Evolutionary conservation across 352 stramenopile genomes (phyloP), one percentile per base, ranked within the genome.

Genomic region (Phytophthora sansomeana): DNA sequence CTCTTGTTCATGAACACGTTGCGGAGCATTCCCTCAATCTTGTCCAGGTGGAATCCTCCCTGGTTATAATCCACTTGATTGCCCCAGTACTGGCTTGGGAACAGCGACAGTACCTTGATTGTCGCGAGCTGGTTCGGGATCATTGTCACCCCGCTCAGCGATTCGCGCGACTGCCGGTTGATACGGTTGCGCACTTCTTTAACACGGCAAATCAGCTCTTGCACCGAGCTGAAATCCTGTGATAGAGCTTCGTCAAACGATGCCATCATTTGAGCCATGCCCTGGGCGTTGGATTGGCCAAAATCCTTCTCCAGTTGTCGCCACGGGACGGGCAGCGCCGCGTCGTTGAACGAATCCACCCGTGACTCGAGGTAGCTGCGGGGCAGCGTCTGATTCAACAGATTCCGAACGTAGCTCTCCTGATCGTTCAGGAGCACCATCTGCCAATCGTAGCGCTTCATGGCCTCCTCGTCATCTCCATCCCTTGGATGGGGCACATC

Each of bases 1-100:
- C 30, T 44, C 48, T 43, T 33, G 8, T 43, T n/a, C 48, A 55
- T 55, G 32, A 55, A 55, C n/a, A 55, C 29, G 7, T 55, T 55
- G n/a, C 32, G n/a, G 19, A 56, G 6, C n/a, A 44, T 14, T 10
- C 17, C 14, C 9, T 55, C 29, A 9, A 55, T 32, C n/a, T 29
- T 55, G 10, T 55, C 48, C n/a, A 55, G n/a, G 21, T 49, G 42
- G 10, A 49, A 49, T 5, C 17, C 8, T 6, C 24, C 42, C 9
- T 5, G 28, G 13, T 4, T 43, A 17, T 55, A 41, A 17, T 38
- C 48, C 29, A 38, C 32, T 8, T 55, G 48, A 30, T 44, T 53
- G 24, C 29, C 46, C 46, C 46, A 53, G 29, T 53, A 53, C 17
- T 53, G 46, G 16, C 46, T 53, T 13, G 32, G 48, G 21, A 55